A percentile compares a stretch with the other conserved stretches of the same genome.
These are phyloP conservation scores for Combretum micranthum DNA, from an alignment of 345 rosid genomes.

Conservation along the genomic window DNA sequence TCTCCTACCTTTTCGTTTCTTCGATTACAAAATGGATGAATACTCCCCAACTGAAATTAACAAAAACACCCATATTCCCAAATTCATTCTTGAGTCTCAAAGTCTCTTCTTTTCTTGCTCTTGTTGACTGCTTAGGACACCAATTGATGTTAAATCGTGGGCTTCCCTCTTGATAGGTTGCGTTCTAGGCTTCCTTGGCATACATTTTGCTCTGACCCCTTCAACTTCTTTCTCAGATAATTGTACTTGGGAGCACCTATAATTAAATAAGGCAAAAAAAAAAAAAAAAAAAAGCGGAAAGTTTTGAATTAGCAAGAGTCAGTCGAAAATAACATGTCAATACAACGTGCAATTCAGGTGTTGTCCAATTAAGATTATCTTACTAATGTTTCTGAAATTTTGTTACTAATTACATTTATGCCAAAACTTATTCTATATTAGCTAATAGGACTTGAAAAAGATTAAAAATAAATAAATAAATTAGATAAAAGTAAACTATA, in stretches of 20 bases:
- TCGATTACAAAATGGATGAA: neutral
- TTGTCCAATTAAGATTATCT: too few relatives aligned
- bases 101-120: conserved; percentile 3
- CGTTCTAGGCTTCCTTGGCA: conserved; percentile 16
- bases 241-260: conserved; percentile 18
- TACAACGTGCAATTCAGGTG: too few relatives aligned
- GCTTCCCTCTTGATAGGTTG: conserved; percentile 3
- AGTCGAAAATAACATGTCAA: too few relatives aligned
- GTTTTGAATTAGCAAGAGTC: neutral
- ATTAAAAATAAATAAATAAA: too few relatives aligned
- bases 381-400: too few relatives aligned
- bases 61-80: neutral
- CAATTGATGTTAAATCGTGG: neutral
- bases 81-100: neutral
- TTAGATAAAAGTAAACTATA: too few relatives aligned
- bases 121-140: neutral
- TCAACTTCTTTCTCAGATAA: conserved; percentile 15
- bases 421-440: too few relatives aligned
- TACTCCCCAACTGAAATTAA: neutral
- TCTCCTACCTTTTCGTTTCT: too few relatives aligned
- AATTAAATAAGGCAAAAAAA: neutral
- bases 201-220: conserved; percentile 20
- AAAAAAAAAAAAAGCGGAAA: neutral
- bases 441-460: too few relatives aligned
- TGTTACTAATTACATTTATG: too few relatives aligned